Evolutionary conservation across 306 rosid genomes (phyloP).

Genomic region (Macrotyloma uniflorum): DNA sequence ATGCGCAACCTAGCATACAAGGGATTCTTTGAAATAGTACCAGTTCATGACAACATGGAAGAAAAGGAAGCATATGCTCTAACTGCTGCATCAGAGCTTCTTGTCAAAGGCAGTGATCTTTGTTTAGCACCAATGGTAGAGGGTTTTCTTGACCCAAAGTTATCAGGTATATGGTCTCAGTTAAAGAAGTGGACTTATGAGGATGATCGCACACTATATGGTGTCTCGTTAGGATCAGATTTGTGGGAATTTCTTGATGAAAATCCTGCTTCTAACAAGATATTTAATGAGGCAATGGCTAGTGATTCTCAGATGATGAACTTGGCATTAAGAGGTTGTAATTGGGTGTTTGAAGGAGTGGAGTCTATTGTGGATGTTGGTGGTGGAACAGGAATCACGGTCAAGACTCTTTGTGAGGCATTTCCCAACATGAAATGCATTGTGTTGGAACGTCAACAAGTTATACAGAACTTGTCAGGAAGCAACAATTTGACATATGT

Average conservation of each 20-base stretch:
- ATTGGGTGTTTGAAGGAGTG: conserved; percentile 35
- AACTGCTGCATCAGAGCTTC: conserved; percentile 24
- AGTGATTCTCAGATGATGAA: conserved; percentile 47
- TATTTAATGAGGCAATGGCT: conserved; percentile 43
- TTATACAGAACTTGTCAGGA: neutral
- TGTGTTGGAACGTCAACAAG: conserved; percentile 21
- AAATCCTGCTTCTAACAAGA: neutral
- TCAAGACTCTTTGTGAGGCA: neutral
- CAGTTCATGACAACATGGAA: neutral
- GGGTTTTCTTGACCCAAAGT: neutral
- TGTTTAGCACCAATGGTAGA: neutral
- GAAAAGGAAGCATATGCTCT: conserved; percentile 46
- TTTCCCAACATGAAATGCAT: conserved; percentile 8
- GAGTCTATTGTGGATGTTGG: conserved; percentile 39
- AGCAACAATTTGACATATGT: conserved; percentile 15
- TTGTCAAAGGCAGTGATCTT: neutral
- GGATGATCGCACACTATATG: neutral
- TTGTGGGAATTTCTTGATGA: conserved; percentile 21
- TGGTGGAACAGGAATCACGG: neutral
- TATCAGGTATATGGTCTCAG: neutral
- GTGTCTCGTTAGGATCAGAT: neutral
- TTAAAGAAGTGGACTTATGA: conserved; percentile 1
- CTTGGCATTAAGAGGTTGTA: conserved; percentile 43
- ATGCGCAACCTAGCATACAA: conserved; percentile 37
- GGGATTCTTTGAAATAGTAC: conserved; percentile 30